Conservation (phyloP, 305 asterid genomes). For the Fraxinus platypoda region DNA sequence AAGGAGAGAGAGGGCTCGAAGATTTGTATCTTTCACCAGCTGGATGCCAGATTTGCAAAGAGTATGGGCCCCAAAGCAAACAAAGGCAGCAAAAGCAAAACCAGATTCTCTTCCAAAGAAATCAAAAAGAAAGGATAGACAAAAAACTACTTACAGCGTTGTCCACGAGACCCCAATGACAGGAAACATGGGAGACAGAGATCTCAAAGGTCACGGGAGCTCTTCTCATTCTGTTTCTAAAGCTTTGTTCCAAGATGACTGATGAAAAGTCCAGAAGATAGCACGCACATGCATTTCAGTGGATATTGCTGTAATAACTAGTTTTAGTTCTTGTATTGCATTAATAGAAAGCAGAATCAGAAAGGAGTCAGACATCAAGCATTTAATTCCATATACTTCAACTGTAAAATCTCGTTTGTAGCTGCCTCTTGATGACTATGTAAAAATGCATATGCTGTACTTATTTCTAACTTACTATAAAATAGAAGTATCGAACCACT, state of each 20-base stretch:
- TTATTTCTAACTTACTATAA: not conserved
- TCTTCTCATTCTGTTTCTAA: constrained; percentile 52
- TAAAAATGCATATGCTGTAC: not conserved
- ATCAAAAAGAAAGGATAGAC: constrained; percentile 49
- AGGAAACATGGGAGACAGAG: constrained; percentile 37
- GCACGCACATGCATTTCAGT: not conserved
- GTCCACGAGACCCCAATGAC: constrained; percentile 82
- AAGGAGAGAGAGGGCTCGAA: constrained; percentile 65
- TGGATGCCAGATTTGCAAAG: constrained; percentile 77
- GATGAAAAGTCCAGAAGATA: constrained; percentile 16
- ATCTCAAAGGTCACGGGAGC: constrained; percentile 25
- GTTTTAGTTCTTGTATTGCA: not conserved
- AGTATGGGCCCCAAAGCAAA: constrained; percentile 84
- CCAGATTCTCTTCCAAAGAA: constrained; percentile 47
- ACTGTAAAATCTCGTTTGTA: constrained; percentile 12
- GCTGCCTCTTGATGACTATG: not conserved
- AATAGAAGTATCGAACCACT: constrained; percentile 9
- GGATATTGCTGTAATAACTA: not conserved
- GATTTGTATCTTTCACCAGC: constrained; percentile 49
- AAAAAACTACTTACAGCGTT: constrained; percentile 39
- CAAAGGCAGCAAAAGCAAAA: constrained; percentile 49
- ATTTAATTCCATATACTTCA: not conserved
- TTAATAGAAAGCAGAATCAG: not conserved
- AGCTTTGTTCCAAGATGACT: constrained; percentile 80
- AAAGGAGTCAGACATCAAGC: constrained; percentile 7